Base-by-base conservation (phyloP, 2,329 filamentous ascomycete species). In the Alternaria ventricosa region DNA sequence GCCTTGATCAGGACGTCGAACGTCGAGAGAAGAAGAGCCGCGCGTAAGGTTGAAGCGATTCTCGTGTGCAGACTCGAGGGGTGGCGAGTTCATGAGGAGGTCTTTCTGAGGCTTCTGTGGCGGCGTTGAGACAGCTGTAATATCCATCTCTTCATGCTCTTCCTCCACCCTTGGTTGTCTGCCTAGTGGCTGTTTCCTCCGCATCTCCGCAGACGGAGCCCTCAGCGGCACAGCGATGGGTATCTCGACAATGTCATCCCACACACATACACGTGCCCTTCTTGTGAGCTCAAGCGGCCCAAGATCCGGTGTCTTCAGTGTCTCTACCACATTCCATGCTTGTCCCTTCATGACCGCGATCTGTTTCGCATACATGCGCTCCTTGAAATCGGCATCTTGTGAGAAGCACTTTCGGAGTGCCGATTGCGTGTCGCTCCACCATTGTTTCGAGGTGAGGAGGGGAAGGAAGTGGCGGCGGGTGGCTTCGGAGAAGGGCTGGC, bases 311-410 rank as follows among this genome's bases (percentile, higher is more conserved):
- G 92, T 92, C 79, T 99, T 99, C 65, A 99, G 86, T 0, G 96
- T 97, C 82, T 99, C 96, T 5, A 99, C 96, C 0, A 99, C 96
- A 77, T 99, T 99, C 94, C 96, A 99, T 1, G 96, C 96, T 78
- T 99, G 96, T 11, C 96, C 96, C 81, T 99, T 99, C 93, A 99
- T 97, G 63, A 99, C 96, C 1, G 96, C 95, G 65, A 99, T 96
- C 77, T 99, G 96, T 70, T 93, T 90, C n/a, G 93, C 93, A 82
- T 97, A 99, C 96, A 99, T 99, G 81, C 93, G 91, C 82, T 99
- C 96, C 78, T 98, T 93, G 80, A 99, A 99, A 81, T 99, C 96
- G 3, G 91, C 89, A 79, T 99, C 96, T 77, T 96, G 89, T 69
- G 93, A 90, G 78, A 99, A 99, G 49, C 97, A 90, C 65, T 89